Evolutionary conservation across 495 filamentous ascomycete species (phyloP), one percentile per base, ranked within the genome.

Genomic region (Clavariopsis aquatica): DNA sequence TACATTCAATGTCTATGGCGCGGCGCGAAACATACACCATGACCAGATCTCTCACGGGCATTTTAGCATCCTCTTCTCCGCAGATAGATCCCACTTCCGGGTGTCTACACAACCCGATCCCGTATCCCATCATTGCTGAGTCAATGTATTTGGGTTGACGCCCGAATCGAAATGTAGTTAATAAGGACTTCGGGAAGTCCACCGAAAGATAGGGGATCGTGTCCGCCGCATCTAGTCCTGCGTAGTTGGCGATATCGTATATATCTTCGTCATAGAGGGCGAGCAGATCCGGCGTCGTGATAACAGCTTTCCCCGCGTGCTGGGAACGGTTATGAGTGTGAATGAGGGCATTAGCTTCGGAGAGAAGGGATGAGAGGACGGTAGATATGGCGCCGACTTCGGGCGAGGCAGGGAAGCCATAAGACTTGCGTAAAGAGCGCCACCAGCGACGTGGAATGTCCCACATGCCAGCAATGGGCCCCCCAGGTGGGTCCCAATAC

Each of bases 221-320:
- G 22, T 22, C 19, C 19, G 1, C 1, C 5, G 47, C 47, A 17
- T 51, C n/a, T 3, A 51, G 47, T 1, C 47, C 47, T 8, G 47
- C 47, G 47, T 51, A 51, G 10, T 51, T 22, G 6, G 47, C 47
- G 2, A 51, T n/a, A 22, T 51, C 47, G 47, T 51, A 51, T n/a
- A 51, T 51, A 22, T 51, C 47, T 51, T 51, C 47, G 26, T 51
- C 47, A 17, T 51, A 51, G 47, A 51, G 47, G 2, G 47, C 47
- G 47, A 51, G 47, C 8, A 51, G 47, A 17, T 51, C 47, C 5
- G 47, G 47, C 26, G 47, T 24, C 26, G 47, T 51, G 47, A 51
- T 51, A 3, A 51, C 47, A 22, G 47, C 47, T 51, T 51, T 51
- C 3, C 6, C 10, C 47, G 22, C 47, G 17, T 51, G 5, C 19